Evolutionary conservation across 441 rosid species (phyloP), one percentile per base, ranked within the genome.

Genomic region (Erysimum cheiri): DNA sequence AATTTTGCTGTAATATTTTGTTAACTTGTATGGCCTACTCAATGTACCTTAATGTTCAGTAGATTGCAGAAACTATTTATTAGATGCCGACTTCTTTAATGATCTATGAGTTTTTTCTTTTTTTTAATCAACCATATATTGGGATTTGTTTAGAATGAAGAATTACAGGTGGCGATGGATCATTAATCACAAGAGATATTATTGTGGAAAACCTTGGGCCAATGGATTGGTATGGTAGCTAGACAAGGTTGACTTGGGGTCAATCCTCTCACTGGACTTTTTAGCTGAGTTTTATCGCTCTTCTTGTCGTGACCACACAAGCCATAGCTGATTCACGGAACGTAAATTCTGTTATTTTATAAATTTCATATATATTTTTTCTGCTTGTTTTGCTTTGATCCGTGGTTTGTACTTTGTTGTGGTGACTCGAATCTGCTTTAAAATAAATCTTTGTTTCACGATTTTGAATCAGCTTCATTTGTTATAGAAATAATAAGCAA

Each of bases 201-300:
- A 36, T 40, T 40, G 7, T 41, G 50, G 50, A 26, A 22, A 41
- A 28, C 50, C 24, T 22, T 43, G 1, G 10, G 26, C 26, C 37
- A 37, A 4, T 9, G 49, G 49, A 60, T 33, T 60, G 24, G 22
- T 60, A 4, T 33, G 36, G 22, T 60, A 4, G 24, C 49, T 40
- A 15, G n/a, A 60, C 2, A 60, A 40, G 26, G 50, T 61, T 61
- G 39, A 56, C 66, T 61, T 43, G 3, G 53, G 14, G 2, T 60
- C 52, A 22, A 59, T 46, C 8, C 19, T 39, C 31, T 6, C 32
- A 22, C 9, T 19, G 22, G 22, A 19, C 22, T 19, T 19, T 19
- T 19, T 19, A 19, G 24, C 24, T 2, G 24, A 2, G 24, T 22
- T 35, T 43, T 3, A 37, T 58, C 33, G 0, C 44, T 57, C 15